Evolutionary conservation across 2,329 filamentous ascomycete species (phyloP).

Genomic region (Trichoderma gracile): DNA sequence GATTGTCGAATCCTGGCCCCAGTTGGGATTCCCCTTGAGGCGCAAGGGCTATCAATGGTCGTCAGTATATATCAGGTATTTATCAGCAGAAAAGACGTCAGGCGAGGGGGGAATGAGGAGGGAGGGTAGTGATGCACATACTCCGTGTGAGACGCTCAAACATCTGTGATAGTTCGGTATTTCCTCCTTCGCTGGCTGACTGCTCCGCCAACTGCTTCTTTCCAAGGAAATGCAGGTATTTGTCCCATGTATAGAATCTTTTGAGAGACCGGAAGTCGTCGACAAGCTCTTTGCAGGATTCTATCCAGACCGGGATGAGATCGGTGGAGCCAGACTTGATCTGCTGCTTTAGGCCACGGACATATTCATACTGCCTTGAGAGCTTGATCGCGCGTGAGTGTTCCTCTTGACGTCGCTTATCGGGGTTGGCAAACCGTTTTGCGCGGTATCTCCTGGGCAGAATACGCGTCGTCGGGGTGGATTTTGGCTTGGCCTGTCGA

Average conservation of each 20-base stretch:
- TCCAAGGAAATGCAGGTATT: slow-evolving; percentile 60
- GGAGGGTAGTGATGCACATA: slow-evolving; percentile 38
- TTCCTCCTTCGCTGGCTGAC: slow-evolving; percentile 34
- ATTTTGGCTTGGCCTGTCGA: slow-evolving; percentile 13
- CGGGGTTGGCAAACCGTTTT: slow-evolving; percentile 48
- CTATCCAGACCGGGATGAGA: slow-evolving; percentile 57
- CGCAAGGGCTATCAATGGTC: slow-evolving; percentile 35
- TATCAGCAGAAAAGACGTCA: too few relatives aligned
- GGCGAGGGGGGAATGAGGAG: too few relatives aligned
- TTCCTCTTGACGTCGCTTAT: slow-evolving; percentile 48
- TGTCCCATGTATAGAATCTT: slow-evolving; percentile 67
- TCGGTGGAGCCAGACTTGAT: slow-evolving; percentile 46
- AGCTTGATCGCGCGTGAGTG: slow-evolving; percentile 44
- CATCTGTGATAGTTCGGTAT: slow-evolving; percentile 54
- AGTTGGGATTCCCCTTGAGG: slow-evolving; percentile 33
- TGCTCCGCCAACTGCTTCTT: slow-evolving; percentile 33
- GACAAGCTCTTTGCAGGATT: slow-evolving; percentile 58
- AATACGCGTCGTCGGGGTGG: slow-evolving; percentile 25
- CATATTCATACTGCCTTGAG: slow-evolving; percentile 46
- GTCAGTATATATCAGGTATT: too few relatives aligned
- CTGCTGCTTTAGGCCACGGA: slow-evolving; percentile 45
- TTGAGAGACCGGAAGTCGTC: slow-evolving; percentile 65
- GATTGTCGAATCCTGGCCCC: slow-evolving; percentile 44
- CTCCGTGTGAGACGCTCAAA: slow-evolving; percentile 57
- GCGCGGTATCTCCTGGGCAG: slow-evolving; percentile 48